These are phyloP conservation scores for Fistulifera solaris DNA, from an alignment of 108 stramenopile species.

Conservation along the genomic window DNA sequence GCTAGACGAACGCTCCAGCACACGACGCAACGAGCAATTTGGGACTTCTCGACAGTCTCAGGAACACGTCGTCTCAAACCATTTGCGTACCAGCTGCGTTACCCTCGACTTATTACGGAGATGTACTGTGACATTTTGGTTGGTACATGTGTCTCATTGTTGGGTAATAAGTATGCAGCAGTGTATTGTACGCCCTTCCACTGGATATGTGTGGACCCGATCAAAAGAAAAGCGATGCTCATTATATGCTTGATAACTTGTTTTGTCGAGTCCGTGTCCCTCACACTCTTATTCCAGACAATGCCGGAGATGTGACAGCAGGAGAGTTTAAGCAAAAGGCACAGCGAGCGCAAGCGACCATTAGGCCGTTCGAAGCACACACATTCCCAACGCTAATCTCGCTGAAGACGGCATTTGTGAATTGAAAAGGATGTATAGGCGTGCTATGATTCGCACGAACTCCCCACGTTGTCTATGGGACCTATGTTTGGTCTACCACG, in stretches of 20 bases:
- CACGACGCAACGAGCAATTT: conserved; percentile 20
- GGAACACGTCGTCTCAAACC: conserved; percentile 10
- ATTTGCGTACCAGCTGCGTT: conserved; percentile 14
- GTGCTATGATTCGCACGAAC: conserved; percentile 7
- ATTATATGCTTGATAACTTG: conserved; percentile 16
- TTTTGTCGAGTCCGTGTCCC: conserved; percentile 24
- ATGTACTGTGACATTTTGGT: conserved; percentile 23
- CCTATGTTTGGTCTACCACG: conserved; percentile 13
- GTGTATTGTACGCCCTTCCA: conserved; percentile 12
- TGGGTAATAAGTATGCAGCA: conserved; percentile 18
- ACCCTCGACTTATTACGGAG: conserved; percentile 5
- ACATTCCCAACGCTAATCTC: conserved; percentile 17
- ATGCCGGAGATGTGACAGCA: conserved; percentile 14
- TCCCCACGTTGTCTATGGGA: conserved; percentile 18
- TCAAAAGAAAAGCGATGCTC: conserved; percentile 16
- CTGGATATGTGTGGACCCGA: conserved; percentile 15
- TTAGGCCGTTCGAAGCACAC: conserved; percentile 17
- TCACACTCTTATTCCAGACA: conserved; percentile 16
- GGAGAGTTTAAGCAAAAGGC: conserved; percentile 21
- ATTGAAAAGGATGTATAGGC: conserved; percentile 11
- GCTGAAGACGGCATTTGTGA: conserved; percentile 21
- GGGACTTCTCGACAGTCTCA: conserved; percentile 7
- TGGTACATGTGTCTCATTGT: neutral
- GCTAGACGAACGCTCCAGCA: conserved; percentile 14
- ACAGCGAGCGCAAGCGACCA: neutral